Conservation (phyloP, 2,329 filamentous ascomycete genomes). For the Pseudogymnoascus sp. region DNA sequence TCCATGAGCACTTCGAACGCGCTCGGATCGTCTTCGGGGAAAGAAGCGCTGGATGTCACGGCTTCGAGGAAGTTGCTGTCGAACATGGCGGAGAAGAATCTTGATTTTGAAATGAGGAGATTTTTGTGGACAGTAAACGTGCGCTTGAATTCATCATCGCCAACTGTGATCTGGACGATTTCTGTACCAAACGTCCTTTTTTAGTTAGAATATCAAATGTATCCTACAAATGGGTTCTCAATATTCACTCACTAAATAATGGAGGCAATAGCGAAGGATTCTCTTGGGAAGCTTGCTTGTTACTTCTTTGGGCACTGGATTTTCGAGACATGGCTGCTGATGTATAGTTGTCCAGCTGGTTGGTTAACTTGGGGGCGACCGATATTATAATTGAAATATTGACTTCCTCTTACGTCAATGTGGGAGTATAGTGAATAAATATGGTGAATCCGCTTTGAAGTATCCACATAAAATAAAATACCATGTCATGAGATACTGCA, state of each 20-base stretch:
- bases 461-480: too few relatives aligned
- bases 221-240: background rate
- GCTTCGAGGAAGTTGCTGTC: slow-evolving; percentile 18
- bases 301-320: background rate
- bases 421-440: too few relatives aligned
- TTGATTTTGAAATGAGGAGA: slow-evolving; percentile 14
- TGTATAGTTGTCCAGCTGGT: background rate
- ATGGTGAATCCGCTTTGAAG: too few relatives aligned
- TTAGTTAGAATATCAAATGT: background rate
- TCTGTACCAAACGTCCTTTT: background rate
- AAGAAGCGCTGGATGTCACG: background rate
- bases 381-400: background rate
- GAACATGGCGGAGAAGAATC: slow-evolving; percentile 20
- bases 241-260: background rate
- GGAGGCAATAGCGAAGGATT: background rate
- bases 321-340: background rate
- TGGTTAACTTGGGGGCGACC: background rate
- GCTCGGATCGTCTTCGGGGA: slow-evolving; percentile 17
- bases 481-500: too few relatives aligned
- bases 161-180: background rate
- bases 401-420: background rate
- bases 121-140: slow-evolving; percentile 16
- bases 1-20: slow-evolving; percentile 17
- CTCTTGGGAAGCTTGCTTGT: background rate
- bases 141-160: background rate